Percentiles rank a stretch among this genome's conserved stretches.
Evolutionary conservation across 2,329 filamentous ascomycete genomes (phyloP).

Genomic region (Trichoderma atrobrunneum): DNA sequence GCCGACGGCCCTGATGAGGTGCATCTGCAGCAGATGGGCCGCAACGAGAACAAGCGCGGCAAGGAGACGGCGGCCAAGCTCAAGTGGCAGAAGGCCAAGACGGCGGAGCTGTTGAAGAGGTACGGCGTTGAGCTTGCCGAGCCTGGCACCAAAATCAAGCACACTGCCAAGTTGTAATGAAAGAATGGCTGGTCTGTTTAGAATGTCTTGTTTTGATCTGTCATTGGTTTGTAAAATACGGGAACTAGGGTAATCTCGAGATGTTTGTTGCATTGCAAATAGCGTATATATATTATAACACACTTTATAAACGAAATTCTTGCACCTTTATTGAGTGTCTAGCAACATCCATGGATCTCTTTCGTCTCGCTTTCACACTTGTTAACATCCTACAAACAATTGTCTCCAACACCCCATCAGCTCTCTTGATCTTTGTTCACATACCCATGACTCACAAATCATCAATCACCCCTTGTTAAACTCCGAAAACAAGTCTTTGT

Average conservation of each 20-base stretch:
- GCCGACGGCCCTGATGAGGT: slow-evolving; percentile 97
- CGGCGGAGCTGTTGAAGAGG: slow-evolving; percentile 62
- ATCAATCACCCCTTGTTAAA: not conserved
- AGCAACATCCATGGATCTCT: no score
- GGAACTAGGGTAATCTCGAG: not conserved
- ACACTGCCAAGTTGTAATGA: slow-evolving; percentile 46
- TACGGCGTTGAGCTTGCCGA: slow-evolving; percentile 48
- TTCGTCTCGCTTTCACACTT: not conserved
- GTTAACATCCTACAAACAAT: no score
- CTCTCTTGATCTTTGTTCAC: not conserved
- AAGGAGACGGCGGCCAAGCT: slow-evolving; percentile 60
- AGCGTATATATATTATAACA: not conserved
- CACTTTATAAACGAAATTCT: not conserved
- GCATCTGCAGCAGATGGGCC: slow-evolving; percentile 76
- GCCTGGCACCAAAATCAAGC: slow-evolving; percentile 51
- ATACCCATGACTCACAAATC: not conserved
- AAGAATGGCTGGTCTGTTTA: not conserved
- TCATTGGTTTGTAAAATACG: not conserved
- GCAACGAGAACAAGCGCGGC: slow-evolving; percentile 74
- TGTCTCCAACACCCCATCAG: not conserved
- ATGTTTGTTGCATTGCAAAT: not conserved
- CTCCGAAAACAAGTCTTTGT: not conserved
- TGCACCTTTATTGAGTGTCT: not conserved
- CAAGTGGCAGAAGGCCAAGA: slow-evolving; percentile 61
- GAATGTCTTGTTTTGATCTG: not conserved